Conservation (phyloP, 441 rosid species). For the Brassica hybrid region DNA sequence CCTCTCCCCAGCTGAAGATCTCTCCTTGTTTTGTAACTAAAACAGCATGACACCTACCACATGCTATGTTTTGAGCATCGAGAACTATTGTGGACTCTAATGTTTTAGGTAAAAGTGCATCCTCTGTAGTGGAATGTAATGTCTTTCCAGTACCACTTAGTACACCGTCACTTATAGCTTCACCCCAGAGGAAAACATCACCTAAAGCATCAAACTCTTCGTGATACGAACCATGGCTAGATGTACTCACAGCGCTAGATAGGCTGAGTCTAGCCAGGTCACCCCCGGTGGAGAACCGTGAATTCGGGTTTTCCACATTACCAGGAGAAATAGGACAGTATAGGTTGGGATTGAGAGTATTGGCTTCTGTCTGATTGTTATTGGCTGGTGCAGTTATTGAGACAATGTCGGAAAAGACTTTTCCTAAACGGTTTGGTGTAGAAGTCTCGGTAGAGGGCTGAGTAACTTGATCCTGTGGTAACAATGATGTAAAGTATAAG, state of each 20-base stretch:
- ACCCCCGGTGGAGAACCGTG: constrained; percentile 46
- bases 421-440: constrained; percentile 60
- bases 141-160: constrained; percentile 52
- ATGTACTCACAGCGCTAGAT: constrained; percentile 77
- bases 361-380: constrained; percentile 53
- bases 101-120: constrained; percentile 67
- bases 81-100: constrained; percentile 68
- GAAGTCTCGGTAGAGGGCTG: constrained; percentile 52
- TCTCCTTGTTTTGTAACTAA: constrained; percentile 86
- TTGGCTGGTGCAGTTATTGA: constrained; percentile 52
- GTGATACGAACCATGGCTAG: constrained; percentile 71
- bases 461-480: constrained; percentile 52
- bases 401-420: constrained; percentile 62
- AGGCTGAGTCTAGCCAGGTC: constrained; percentile 68
- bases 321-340: constrained; percentile 43
- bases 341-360: constrained; percentile 32
- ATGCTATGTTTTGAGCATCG: constrained; percentile 75
- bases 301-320: constrained; percentile 47
- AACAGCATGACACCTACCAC: constrained; percentile 80
- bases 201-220: constrained; percentile 78
- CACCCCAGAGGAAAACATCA: constrained; percentile 87
- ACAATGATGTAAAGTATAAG: constrained; percentile 17
- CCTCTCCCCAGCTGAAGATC: constrained; percentile 91
- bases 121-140: constrained; percentile 47
- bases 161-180: constrained; percentile 63